Conservation (phyloP, 2,329 filamentous ascomycete species). For the Paracoccidioides lutzii region DNA sequence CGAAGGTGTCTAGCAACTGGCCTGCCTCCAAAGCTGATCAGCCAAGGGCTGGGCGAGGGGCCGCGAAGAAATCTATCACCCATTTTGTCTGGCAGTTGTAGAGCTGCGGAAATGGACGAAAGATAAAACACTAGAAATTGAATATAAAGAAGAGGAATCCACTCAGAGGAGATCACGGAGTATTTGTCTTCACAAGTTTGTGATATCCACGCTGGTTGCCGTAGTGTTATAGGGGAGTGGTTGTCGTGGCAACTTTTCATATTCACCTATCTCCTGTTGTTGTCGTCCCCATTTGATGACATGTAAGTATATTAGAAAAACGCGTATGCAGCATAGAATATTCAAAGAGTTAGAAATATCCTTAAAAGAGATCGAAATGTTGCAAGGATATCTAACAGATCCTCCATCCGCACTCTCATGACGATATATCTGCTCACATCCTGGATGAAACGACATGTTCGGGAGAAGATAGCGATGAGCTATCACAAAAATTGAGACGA, state of each 20-base stretch:
- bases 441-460: too few species aligned
- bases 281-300: background rate
- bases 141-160: background rate
- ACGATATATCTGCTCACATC: too few species aligned
- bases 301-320: background rate
- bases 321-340: background rate
- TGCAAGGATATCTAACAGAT: background rate
- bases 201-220: background rate
- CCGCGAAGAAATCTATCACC: background rate
- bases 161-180: background rate
- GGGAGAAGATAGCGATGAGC: background rate
- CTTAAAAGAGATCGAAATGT: background rate
- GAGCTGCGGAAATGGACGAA: background rate
- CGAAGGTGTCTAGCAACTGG: background rate
- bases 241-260: background rate
- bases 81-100: background rate
- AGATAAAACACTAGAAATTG: background rate
- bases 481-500: background rate
- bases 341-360: background rate
- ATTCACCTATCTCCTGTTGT: background rate
- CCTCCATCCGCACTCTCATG: too few species aligned
- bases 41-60: background rate
- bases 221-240: background rate
- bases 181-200: too few species aligned
- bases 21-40: slow-evolving; percentile 2